Percentiles rank a stretch among this genome's conserved stretches.
Evolutionary conservation across 2,329 filamentous ascomycete species (phyloP).

Genomic region (Bimuria novae-zelandiae): DNA sequence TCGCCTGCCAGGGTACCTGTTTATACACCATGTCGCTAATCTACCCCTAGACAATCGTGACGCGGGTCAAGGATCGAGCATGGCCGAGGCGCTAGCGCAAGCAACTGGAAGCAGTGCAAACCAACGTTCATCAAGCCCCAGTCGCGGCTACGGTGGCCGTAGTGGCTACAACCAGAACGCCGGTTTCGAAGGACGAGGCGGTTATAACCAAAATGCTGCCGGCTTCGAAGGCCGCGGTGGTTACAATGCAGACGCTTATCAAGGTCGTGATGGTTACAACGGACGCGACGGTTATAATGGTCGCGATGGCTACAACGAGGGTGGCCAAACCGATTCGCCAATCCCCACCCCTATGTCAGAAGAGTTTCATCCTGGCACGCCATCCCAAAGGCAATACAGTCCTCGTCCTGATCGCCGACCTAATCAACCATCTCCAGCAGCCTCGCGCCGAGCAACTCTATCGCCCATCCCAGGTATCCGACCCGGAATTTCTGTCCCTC

Average conservation of each 20-base stretch:
- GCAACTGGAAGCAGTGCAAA: slow-evolving; percentile 25
- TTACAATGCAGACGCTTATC: too few species aligned
- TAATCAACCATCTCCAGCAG: slow-evolving; percentile 29
- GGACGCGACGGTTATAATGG: slow-evolving; percentile 39
- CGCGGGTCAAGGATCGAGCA: slow-evolving; percentile 22
- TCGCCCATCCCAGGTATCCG: slow-evolving; percentile 43
- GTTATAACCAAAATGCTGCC: slow-evolving; percentile 25
- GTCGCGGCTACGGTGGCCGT: slow-evolving; percentile 24
- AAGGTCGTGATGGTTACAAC: slow-evolving; percentile 39
- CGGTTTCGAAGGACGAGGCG: slow-evolving; percentile 32
- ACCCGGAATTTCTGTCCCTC: slow-evolving; percentile 42
- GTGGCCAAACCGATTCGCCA: slow-evolving; percentile 36
- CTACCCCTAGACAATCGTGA: slow-evolving; percentile 20
- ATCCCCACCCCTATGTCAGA: slow-evolving; percentile 36
- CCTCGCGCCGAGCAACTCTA: slow-evolving; percentile 42
- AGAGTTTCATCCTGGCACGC: slow-evolving; percentile 40
- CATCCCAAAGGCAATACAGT: slow-evolving; percentile 34
- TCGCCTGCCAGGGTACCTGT: neutral
- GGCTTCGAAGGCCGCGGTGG: slow-evolving; percentile 35
- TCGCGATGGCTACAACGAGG: slow-evolving; percentile 30
- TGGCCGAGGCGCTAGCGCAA: slow-evolving; percentile 25
- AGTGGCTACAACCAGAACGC: slow-evolving; percentile 32
- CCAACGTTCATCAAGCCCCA: slow-evolving; percentile 22
- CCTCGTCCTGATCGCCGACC: slow-evolving; percentile 33
- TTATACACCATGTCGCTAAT: neutral